Percentiles rank a stretch among this genome's conserved stretches.
These are phyloP conservation scores for Amaranthus cruentus DNA, from an alignment of 148 eudicot genomes.

Conservation along the genomic window DNA sequence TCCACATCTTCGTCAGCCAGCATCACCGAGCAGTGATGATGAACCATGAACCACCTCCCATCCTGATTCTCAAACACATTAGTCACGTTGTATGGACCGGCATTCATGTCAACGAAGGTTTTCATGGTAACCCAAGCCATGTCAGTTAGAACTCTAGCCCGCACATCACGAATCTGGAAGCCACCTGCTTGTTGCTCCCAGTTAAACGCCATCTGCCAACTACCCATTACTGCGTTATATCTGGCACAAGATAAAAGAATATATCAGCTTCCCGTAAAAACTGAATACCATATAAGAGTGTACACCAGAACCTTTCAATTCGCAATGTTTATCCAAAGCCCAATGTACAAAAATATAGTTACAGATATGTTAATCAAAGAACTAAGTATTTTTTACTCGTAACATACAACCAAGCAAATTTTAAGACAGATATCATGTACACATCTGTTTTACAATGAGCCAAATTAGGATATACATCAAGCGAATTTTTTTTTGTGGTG, in stretches of 20 bases:
- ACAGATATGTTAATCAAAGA: background rate
- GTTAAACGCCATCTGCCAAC: slow-evolving; percentile 75
- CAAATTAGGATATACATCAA: no score
- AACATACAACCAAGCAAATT: no score
- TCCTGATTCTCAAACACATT: slow-evolving; percentile 71
- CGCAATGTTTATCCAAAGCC: background rate
- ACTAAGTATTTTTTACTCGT: background rate
- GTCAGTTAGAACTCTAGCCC: slow-evolving; percentile 61
- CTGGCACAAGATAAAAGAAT: slow-evolving; percentile 27
- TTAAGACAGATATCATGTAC: no score
- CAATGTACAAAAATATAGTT: background rate
- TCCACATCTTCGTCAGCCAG: slow-evolving; percentile 61
- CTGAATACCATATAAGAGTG: background rate
- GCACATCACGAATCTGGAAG: slow-evolving; percentile 72
- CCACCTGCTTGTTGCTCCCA: slow-evolving; percentile 59
- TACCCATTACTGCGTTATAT: slow-evolving; percentile 66
- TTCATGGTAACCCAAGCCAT: slow-evolving; percentile 94
- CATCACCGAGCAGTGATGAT: slow-evolving; percentile 77
- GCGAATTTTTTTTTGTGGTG: no score
- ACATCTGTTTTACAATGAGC: no score
- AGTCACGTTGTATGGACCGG: slow-evolving; percentile 51
- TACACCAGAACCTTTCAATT: background rate
- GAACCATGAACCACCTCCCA: slow-evolving; percentile 94
- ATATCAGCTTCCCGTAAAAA: background rate
- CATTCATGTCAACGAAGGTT: slow-evolving; percentile 52